phyloP scores from a whole-genome alignment of 768 basidiomycete genomes.

The Sutorius australiensis region DNA sequence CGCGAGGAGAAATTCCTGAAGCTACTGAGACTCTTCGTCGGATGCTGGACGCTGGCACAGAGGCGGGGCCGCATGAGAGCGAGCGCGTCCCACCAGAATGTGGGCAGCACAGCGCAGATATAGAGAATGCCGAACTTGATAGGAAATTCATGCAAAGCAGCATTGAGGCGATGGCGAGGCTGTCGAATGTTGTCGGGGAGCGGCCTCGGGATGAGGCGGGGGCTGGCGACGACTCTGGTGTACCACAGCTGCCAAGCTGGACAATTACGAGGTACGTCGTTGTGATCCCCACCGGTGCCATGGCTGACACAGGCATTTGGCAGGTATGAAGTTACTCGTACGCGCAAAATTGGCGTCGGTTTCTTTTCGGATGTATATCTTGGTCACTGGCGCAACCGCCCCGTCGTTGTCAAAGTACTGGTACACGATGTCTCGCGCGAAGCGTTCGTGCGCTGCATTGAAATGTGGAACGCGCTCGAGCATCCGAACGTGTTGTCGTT shows the following conservation, averaged over 20 bases:
- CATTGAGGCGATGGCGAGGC: constrained; percentile 63
- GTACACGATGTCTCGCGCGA: constrained; percentile 55
- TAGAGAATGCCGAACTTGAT: constrained; percentile 31
- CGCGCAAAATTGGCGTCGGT: constrained; percentile 64
- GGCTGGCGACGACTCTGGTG: background rate
- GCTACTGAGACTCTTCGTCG: constrained; percentile 24
- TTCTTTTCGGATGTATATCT: constrained; percentile 76
- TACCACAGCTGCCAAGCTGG: constrained; percentile 56
- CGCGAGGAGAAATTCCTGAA: constrained; percentile 21
- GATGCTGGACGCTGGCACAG: background rate
- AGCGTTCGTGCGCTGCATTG: constrained; percentile 67
- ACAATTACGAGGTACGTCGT: constrained; percentile 60
- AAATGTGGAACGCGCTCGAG: constrained; percentile 65
- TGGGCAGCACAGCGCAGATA: background rate
- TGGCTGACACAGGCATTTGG: background rate
- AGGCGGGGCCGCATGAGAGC: background rate
- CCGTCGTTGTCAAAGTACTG: constrained; percentile 72
- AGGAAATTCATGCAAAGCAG: constrained; percentile 69
- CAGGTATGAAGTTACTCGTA: constrained; percentile 73
- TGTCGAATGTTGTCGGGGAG: constrained; percentile 38
- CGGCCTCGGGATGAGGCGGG: background rate
- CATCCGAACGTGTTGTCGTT: constrained; percentile 72
- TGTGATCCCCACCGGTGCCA: background rate
- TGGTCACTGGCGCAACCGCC: constrained; percentile 65
- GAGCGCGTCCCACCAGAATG: background rate